Percentiles rank a stretch among this genome's conserved stretches.
Conservation (phyloP, 2,329 filamentous ascomycete genomes). For the Coniochaeta prunicola region DNA sequence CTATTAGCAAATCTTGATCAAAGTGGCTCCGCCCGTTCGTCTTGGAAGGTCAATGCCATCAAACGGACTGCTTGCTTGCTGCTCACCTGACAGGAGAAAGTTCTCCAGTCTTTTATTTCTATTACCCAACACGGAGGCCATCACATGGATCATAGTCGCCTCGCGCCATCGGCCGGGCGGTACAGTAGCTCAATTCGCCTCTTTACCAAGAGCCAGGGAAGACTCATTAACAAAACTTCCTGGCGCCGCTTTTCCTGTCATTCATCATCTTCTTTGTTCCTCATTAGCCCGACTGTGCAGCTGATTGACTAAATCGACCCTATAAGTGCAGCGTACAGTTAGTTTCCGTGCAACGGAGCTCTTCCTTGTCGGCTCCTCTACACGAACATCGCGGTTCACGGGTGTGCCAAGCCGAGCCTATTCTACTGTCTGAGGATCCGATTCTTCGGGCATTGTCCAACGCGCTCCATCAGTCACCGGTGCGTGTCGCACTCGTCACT, state of each 20-base stretch:
- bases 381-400: not conserved
- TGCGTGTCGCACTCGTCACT: not conserved
- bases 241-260: not conserved
- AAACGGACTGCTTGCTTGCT: not conserved
- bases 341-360: not conserved
- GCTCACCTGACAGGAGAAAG: slow-evolving; percentile 29
- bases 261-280: not conserved
- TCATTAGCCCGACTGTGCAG: not conserved
- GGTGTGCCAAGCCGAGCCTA: not conserved
- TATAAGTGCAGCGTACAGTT: not conserved
- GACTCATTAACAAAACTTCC: not conserved
- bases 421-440: not conserved
- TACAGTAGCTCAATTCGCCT: not conserved
- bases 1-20: slow-evolving; percentile 4
- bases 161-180: not conserved
- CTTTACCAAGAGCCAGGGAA: not conserved
- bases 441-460: not conserved
- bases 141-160: not conserved
- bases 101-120: slow-evolving; percentile 34
- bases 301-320: not conserved
- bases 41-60: not conserved
- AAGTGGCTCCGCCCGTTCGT: not conserved
- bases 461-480: not conserved
- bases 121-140: slow-evolving; percentile 37
- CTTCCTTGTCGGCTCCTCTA: not conserved